These are phyloP conservation scores for Endoconidiophora polonica DNA, from an alignment of 2,329 filamentous ascomycete genomes.

Conservation along the genomic window DNA sequence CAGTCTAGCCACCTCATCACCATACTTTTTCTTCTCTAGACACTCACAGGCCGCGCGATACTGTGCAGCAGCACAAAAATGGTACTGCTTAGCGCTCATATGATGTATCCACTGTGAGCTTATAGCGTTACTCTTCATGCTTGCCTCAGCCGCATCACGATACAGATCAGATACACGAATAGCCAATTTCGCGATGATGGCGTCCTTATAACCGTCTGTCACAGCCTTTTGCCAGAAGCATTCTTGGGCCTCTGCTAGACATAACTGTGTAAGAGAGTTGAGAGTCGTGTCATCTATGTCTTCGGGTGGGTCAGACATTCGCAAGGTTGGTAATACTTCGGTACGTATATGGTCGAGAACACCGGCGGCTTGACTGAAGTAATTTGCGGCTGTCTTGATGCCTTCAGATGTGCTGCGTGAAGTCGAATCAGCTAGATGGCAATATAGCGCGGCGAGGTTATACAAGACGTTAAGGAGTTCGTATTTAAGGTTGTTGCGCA, in stretches of 20 bases:
- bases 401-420: conserved; percentile 67
- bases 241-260: conserved; percentile 87
- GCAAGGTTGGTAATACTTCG: conserved; percentile 64
- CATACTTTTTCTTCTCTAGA: conserved; percentile 83
- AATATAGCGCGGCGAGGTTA: conserved; percentile 87
- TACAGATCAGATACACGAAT: conserved; percentile 85
- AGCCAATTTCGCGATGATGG: conserved; percentile 77
- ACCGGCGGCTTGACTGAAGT: conserved; percentile 76
- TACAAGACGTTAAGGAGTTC: conserved; percentile 86
- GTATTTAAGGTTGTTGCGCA: conserved; percentile 52
- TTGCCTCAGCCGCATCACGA: conserved; percentile 64
- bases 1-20: conserved; percentile 81
- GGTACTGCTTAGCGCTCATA: conserved; percentile 90
- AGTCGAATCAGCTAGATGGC: conserved; percentile 69
- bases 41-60: conserved; percentile 82
- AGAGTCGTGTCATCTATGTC: conserved; percentile 89
- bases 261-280: conserved; percentile 64
- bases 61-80: conserved; percentile 90
- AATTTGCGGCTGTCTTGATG: conserved; percentile 73
- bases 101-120: conserved; percentile 96
- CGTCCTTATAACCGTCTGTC: conserved; percentile 84
- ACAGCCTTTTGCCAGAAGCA: conserved; percentile 98
- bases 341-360: conserved; percentile 64
- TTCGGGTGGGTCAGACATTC: conserved; percentile 66
- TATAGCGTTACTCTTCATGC: conserved; percentile 74